Base-by-base conservation (phyloP, 257 asterid genomes). In the Misopates orontium region DNA sequence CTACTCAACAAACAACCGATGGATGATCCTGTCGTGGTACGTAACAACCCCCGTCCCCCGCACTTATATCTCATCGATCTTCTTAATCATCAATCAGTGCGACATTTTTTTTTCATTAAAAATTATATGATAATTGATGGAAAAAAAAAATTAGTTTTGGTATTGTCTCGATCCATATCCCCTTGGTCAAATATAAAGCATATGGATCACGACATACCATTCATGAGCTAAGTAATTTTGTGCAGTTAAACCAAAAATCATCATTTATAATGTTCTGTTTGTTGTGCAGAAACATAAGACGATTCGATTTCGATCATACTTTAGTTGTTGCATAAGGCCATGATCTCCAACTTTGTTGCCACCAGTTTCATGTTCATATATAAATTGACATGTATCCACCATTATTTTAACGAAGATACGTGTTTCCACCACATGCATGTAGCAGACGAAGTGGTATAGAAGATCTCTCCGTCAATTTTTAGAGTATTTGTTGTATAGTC, bases 251-350 rank as follows among this genome's bases (percentile, higher is more conserved):
- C 40, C 54, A 0, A 41, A 21, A 22, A 49, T 13, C 32, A 44
- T 8, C 20, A 24, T 36, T 53, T 73, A 60, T 73, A 67, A 69
- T 64, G 23, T 36, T 42, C 28, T 69, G 55, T 67, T 50, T 20
- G 25, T 19, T 66, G 60, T 56, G 77, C 82, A 73, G 79, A 70
- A 67, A 71, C 71, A 71, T 60, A 78, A 71, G 75, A 67, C 36
- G 70, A 48, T 73, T 50, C 18, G 23, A 55, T 65, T 73, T 50
- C 18, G 23, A 55, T 65, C 68, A 41, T 77, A 63, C 71, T 61
- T 77, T 39, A 61, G 77, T 49, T 77, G 82, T 45, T 77, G 75
- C 64, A 49, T 68, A 32, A 18, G 45, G 57, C 60, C 65, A 47
- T 67, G 59, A 52, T 55, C 24, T 36, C 42, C 42, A 36, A 36